phyloP scores from a whole-genome alignment of 2,329 filamentous ascomycete genomes.

The Botrytis pseudocinerea region DNA sequence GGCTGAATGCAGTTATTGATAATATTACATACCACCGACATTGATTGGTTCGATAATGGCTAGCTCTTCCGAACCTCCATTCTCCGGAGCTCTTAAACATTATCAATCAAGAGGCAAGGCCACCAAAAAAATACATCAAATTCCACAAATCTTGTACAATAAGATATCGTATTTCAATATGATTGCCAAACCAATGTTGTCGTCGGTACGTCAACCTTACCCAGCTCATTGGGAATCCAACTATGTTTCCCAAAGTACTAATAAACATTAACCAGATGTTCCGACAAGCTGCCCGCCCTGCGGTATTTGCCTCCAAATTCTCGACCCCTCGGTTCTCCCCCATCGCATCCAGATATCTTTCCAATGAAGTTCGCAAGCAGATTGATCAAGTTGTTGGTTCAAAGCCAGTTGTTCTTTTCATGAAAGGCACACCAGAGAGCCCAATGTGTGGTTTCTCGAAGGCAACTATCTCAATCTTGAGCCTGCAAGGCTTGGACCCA shows the following conservation, averaged over 20 bases:
- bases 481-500: slow-evolving; percentile 91
- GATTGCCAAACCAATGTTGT: slow-evolving; percentile 37
- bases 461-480: slow-evolving; percentile 91
- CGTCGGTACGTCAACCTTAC: slow-evolving; percentile 33
- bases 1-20: slow-evolving; percentile 18
- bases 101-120: slow-evolving; percentile 18
- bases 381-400: slow-evolving; percentile 89
- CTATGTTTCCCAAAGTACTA: slow-evolving; percentile 9
- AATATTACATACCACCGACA: slow-evolving; percentile 2
- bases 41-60: slow-evolving; percentile 5
- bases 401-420: slow-evolving; percentile 93
- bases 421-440: slow-evolving; percentile 97
- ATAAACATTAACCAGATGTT: slow-evolving; percentile 44
- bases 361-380: slow-evolving; percentile 73
- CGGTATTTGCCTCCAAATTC: slow-evolving; percentile 34
- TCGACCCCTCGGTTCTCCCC: slow-evolving; percentile 36
- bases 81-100: slow-evolving; percentile 13
- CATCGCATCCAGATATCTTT: slow-evolving; percentile 63
- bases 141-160: neutral
- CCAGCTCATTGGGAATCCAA: too few species aligned
- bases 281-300: slow-evolving; percentile 47
- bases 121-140: slow-evolving; percentile 17
- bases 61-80: slow-evolving; percentile 1
- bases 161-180: slow-evolving; percentile 29
- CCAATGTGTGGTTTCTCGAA: slow-evolving; percentile 97